A percentile compares a stretch with the other conserved stretches of the same genome.
Conservation (phyloP, 2,329 filamentous ascomycete species). For the Lecanicillium sp. region DNA sequence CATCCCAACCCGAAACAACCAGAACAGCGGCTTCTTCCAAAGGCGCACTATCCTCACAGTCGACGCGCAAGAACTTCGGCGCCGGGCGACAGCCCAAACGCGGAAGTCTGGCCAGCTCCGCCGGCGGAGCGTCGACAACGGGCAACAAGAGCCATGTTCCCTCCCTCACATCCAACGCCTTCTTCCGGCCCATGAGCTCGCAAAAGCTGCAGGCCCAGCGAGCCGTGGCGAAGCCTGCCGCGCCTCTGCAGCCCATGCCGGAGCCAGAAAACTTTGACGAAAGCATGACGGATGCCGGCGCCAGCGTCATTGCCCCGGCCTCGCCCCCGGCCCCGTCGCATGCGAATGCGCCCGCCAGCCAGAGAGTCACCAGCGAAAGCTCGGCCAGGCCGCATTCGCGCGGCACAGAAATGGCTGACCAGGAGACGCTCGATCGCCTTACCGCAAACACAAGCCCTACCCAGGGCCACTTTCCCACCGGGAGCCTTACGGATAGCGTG, state of each 20-base stretch:
- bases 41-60: conserved; percentile 44
- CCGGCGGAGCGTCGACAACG: conserved; percentile 42
- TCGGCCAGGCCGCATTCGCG: conserved; percentile 59
- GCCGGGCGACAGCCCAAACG: conserved; percentile 37
- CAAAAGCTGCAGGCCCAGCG: conserved; percentile 89
- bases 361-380: conserved; percentile 35
- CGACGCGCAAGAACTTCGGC: conserved; percentile 44
- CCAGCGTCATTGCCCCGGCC: conserved; percentile 39
- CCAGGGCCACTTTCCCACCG: conserved; percentile 43
- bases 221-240: conserved; percentile 42
- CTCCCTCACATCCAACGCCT: conserved; percentile 79
- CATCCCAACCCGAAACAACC: conserved; percentile 18
- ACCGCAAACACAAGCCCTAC: conserved; percentile 71
- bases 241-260: conserved; percentile 28
- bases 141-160: conserved; percentile 79
- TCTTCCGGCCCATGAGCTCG: conserved; percentile 95
- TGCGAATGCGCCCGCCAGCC: conserved; percentile 15
- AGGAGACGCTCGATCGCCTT: conserved; percentile 59
- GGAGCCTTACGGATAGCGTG: conserved; percentile 69
- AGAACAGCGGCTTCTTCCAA: conserved; percentile 23
- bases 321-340: conserved; percentile 22
- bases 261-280: conserved; percentile 25
- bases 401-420: conserved; percentile 74
- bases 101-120: conserved; percentile 32
- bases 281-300: conserved; percentile 34